A percentile compares a stretch with the other conserved stretches of the same genome.
These are phyloP conservation scores for Coniella vitis DNA, from an alignment of 2,329 filamentous ascomycete genomes.

Conservation along the genomic window DNA sequence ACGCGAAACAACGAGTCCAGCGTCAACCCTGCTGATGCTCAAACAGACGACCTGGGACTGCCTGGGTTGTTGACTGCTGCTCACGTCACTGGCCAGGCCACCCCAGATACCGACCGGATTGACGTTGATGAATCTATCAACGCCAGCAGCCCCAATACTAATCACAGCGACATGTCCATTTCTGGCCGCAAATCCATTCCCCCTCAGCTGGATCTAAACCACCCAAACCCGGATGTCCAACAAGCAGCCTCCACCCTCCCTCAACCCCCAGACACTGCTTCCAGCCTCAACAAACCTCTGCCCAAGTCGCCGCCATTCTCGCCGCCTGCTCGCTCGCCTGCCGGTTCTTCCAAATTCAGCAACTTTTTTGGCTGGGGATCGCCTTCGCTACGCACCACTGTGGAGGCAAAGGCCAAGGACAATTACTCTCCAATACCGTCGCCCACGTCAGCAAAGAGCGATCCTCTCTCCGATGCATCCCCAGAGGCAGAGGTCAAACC, in stretches of 20 bases:
- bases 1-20: constrained; percentile 32
- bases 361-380: constrained; percentile 49
- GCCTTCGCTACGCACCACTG: constrained; percentile 38
- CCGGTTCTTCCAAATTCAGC: constrained; percentile 38
- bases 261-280: constrained; percentile 18
- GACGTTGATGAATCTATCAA: constrained; percentile 17
- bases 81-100: constrained; percentile 32
- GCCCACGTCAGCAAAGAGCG: constrained; percentile 38
- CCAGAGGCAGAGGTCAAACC: constrained; percentile 31
- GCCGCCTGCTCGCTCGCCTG: constrained; percentile 49
- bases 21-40: constrained; percentile 36
- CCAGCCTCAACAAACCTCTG: constrained; percentile 45
- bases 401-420: constrained; percentile 42
- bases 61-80: constrained; percentile 33
- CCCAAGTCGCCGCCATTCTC: constrained; percentile 52
- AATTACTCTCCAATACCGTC: constrained; percentile 42
- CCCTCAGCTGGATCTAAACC: constrained; percentile 45
- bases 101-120: constrained; percentile 20
- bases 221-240: constrained; percentile 28
- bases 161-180: constrained; percentile 38
- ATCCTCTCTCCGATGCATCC: constrained; percentile 35
- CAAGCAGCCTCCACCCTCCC: constrained; percentile 20
- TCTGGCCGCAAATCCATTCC: constrained; percentile 43
- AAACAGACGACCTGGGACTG: constrained; percentile 34
- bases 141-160: constrained; percentile 31